Percentiles rank a stretch among this genome's conserved stretches.
Evolutionary conservation across 164 flowering plant genomes (phyloP).

Genomic region (Vitis labrusca): DNA sequence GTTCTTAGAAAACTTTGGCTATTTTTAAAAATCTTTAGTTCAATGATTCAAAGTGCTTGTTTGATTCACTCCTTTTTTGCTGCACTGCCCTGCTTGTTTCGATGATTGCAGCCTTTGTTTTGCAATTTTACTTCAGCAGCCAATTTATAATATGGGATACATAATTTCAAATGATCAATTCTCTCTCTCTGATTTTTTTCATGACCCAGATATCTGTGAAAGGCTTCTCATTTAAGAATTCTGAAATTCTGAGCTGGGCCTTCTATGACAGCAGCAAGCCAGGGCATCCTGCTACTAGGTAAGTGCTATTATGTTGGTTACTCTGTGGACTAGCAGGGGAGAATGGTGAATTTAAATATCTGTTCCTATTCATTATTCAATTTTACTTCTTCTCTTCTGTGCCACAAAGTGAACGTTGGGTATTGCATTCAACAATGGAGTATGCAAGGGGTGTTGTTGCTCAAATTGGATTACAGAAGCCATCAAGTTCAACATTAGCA

Average conservation of each 20-base stretch:
- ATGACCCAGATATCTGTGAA: conserved; percentile 66
- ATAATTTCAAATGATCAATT: too few species aligned
- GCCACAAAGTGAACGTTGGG: conserved; percentile 69
- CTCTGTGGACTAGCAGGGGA: neutral
- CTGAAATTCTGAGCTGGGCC: conserved; percentile 70
- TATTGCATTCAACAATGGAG: conserved; percentile 67
- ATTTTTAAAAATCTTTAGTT: too few species aligned
- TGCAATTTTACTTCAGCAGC: too few species aligned
- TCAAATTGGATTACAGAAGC: conserved; percentile 67
- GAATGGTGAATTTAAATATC: neutral
- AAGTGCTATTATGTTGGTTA: conserved; percentile 6
- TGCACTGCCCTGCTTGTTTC: too few species aligned
- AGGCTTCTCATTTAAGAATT: conserved; percentile 69
- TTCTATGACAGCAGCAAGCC: conserved; percentile 86
- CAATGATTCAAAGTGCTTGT: too few species aligned
- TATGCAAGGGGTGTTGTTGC: conserved; percentile 60
- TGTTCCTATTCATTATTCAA: neutral
- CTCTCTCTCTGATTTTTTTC: conserved; percentile 1
- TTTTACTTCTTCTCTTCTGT: conserved; percentile 8
- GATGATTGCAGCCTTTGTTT: too few species aligned
- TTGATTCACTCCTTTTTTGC: too few species aligned
- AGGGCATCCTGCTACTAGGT: conserved; percentile 63
- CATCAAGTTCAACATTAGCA: conserved; percentile 44
- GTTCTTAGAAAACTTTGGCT: too few species aligned
- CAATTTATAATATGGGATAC: too few species aligned